A percentile compares a stretch with the other conserved stretches of the same genome.
Conservation (phyloP, 352 stramenopile genomes). For the Globisporangium acanthophoron region DNA sequence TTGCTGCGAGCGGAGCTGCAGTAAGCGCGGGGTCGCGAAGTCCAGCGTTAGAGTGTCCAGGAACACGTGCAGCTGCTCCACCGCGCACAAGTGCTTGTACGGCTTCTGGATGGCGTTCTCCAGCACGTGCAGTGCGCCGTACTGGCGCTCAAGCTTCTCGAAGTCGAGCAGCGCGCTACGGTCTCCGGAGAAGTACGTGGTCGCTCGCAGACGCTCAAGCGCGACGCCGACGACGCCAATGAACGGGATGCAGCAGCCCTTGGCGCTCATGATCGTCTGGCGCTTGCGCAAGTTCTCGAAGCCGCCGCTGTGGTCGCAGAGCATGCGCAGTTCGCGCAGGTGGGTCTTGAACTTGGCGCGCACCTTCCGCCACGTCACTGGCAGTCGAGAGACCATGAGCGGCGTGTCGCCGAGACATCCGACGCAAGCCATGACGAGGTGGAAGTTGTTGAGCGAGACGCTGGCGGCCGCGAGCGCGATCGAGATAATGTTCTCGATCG, state of each 20-base stretch:
- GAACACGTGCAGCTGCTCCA: slow-evolving; percentile 24
- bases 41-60: slow-evolving; percentile 32
- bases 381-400: slow-evolving; percentile 63
- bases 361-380: slow-evolving; percentile 69
- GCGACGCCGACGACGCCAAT: slow-evolving; percentile 66
- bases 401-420: slow-evolving; percentile 65
- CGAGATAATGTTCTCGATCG: slow-evolving; percentile 67
- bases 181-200: slow-evolving; percentile 31
- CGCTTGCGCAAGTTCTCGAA: slow-evolving; percentile 67
- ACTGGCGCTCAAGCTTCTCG: slow-evolving; percentile 62
- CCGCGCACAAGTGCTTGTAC: slow-evolving; percentile 1
- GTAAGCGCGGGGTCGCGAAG: slow-evolving; percentile 33
- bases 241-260: slow-evolving; percentile 53
- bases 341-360: slow-evolving; percentile 60
- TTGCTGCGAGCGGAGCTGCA: slow-evolving; percentile 52
- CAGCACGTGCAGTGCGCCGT: slow-evolving; percentile 37
- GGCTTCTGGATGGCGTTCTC: slow-evolving; percentile 30
- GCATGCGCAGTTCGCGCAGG: slow-evolving; percentile 43
- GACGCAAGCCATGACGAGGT: slow-evolving; percentile 76
- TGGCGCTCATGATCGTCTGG: slow-evolving; percentile 37
- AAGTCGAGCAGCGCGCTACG: slow-evolving; percentile 34
- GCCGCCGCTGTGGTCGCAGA: slow-evolving; percentile 66
- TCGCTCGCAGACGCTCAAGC: slow-evolving; percentile 50
- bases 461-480: slow-evolving; percentile 42
- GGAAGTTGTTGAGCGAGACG: slow-evolving; percentile 59